Percentiles rank a stretch among this genome's conserved stretches.
Conservation (phyloP, 495 filamentous ascomycete species). For the Penicillium macrosclerotiorum region DNA sequence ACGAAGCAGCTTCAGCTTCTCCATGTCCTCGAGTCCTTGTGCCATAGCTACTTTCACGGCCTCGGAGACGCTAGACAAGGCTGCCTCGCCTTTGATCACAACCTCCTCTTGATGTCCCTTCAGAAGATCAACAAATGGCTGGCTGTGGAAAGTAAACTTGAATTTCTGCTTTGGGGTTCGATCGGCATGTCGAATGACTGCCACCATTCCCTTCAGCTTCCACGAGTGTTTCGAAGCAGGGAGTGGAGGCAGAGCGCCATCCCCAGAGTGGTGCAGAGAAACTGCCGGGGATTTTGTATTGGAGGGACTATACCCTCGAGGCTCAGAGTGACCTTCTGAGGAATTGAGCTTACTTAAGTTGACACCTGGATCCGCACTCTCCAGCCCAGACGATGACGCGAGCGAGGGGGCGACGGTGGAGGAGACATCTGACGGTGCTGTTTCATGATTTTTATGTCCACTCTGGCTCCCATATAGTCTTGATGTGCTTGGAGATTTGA, state of each 20-base stretch:
- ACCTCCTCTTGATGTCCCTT: constrained; percentile 96
- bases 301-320: constrained; percentile 26
- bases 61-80: constrained; percentile 81
- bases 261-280: constrained; percentile 26
- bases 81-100: constrained; percentile 85
- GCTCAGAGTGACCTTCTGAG: constrained; percentile 24
- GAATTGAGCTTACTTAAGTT: constrained; percentile 17
- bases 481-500: constrained; percentile 64
- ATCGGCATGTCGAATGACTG: constrained; percentile 93
- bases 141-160: constrained; percentile 97
- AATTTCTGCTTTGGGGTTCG: constrained; percentile 98
- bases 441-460: constrained; percentile 34
- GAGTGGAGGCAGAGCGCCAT: constrained; percentile 53
- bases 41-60: constrained; percentile 78
- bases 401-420: constrained; percentile 42
- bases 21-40: constrained; percentile 75
- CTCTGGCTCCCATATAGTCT: constrained; percentile 53
- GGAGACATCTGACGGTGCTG: constrained; percentile 41
- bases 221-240: constrained; percentile 93
- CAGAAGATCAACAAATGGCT: constrained; percentile 90
- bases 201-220: constrained; percentile 98
- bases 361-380: constrained; percentile 28
- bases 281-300: constrained; percentile 32
- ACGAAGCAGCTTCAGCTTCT: constrained; percentile 78
- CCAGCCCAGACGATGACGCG: constrained; percentile 50